A percentile compares a stretch with the other conserved stretches of the same genome.
Evolutionary conservation across 2,329 filamentous ascomycete species (phyloP).

Genomic region (Trichothecium roseum): DNA sequence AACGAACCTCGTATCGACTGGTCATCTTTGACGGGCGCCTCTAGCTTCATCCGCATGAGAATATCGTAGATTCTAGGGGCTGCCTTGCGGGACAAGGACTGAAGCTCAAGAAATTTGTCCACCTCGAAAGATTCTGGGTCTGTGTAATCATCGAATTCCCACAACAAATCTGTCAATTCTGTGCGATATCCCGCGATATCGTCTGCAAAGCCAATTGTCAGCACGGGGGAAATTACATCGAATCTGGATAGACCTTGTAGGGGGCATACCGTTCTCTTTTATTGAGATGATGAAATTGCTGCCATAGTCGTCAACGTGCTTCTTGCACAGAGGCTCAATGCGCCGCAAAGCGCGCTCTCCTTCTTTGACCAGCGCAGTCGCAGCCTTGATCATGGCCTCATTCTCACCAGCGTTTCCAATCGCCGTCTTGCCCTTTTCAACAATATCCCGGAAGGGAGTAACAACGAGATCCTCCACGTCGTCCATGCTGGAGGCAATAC

Average conservation of each 20-base stretch:
- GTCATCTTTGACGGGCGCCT: constrained; percentile 17
- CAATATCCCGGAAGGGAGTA: constrained; percentile 40
- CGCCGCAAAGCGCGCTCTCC: constrained; percentile 38
- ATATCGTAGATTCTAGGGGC: constrained; percentile 39
- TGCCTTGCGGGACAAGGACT: constrained; percentile 34
- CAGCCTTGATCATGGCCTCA: constrained; percentile 35
- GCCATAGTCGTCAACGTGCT: constrained; percentile 37
- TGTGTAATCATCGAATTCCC: constrained; percentile 47
- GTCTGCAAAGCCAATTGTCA: constrained; percentile 22
- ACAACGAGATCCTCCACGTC: constrained; percentile 33
- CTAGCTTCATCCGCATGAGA: constrained; percentile 43
- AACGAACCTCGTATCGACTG: constrained; percentile 5
- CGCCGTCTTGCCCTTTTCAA: constrained; percentile 38
- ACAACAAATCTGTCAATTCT: constrained; percentile 38
- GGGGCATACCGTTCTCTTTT: constrained; percentile 39
- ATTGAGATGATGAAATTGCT: constrained; percentile 38
- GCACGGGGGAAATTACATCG: neutral
- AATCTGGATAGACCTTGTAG: neutral
- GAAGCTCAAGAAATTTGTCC: constrained; percentile 36
- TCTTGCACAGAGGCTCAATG: constrained; percentile 40
- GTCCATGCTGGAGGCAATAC: constrained; percentile 21
- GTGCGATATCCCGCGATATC: constrained; percentile 37
- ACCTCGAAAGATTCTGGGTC: constrained; percentile 39
- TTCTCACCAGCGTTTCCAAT: constrained; percentile 35
- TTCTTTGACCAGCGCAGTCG: constrained; percentile 34